Conservation (phyloP, 2,329 filamentous ascomycete species). For the Ustulina deusta region DNA sequence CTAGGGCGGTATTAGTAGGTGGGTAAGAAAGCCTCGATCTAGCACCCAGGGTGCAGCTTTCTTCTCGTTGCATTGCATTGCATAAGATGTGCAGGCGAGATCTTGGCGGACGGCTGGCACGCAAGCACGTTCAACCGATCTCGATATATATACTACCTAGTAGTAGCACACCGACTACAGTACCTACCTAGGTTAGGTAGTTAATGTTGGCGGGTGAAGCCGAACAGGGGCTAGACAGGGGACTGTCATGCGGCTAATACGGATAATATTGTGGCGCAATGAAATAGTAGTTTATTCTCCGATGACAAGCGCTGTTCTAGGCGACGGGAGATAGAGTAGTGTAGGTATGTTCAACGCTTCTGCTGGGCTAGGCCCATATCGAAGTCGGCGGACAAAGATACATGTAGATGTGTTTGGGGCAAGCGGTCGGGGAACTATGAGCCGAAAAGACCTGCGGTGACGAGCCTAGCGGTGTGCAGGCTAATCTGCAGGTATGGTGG, state of each 20-base stretch:
- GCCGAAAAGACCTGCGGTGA: not conserved
- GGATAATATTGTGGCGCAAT: slow-evolving; percentile 36
- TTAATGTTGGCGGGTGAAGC: slow-evolving; percentile 23
- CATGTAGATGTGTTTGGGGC: too few species aligned
- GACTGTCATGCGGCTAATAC: slow-evolving; percentile 37
- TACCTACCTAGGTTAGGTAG: not conserved
- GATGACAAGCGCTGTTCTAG: slow-evolving; percentile 21
- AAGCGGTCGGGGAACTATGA: slow-evolving; percentile 6
- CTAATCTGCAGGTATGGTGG: not conserved
- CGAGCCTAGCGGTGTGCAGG: not conserved
- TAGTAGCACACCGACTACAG: too few species aligned
- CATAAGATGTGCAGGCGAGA: slow-evolving; percentile 26
- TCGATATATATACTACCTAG: too few species aligned
- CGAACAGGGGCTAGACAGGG: slow-evolving; percentile 19
- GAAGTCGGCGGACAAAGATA: not conserved
- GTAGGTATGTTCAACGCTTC: not conserved
- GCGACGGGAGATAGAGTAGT: not conserved
- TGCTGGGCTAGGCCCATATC: not conserved
- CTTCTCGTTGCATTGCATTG: slow-evolving; percentile 34
- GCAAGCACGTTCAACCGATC: slow-evolving; percentile 26
- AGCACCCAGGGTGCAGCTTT: slow-evolving; percentile 7
- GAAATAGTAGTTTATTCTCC: slow-evolving; percentile 36
- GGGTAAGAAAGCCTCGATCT: slow-evolving; percentile 17
- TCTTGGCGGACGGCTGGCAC: slow-evolving; percentile 29
- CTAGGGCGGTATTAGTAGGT: not conserved